Evolutionary conservation across 495 filamentous ascomycete genomes (phyloP).

Genomic region (Annulohypoxylon nitens): DNA sequence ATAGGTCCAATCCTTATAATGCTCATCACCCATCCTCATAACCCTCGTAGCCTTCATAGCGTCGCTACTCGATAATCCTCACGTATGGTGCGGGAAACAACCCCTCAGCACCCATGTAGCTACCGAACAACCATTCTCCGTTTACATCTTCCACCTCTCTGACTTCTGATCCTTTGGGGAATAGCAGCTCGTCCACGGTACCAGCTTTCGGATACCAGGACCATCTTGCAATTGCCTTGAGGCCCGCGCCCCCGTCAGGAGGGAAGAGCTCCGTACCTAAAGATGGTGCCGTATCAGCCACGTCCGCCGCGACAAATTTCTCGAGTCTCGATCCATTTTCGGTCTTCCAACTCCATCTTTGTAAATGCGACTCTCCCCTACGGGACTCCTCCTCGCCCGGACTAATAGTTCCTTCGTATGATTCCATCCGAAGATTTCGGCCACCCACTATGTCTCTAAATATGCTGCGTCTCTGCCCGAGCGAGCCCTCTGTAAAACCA

Average conservation of each 20-base stretch:
- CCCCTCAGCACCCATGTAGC: constrained; percentile 79
- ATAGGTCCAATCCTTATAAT: constrained; percentile 3
- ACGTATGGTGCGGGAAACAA: constrained; percentile 84
- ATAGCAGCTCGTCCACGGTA: constrained; percentile 78
- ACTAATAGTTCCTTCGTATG: constrained; percentile 49
- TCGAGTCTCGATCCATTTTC: constrained; percentile 44
- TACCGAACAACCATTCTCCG: constrained; percentile 86
- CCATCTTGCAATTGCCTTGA: constrained; percentile 74
- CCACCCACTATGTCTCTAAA: constrained; percentile 81
- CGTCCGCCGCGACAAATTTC: constrained; percentile 50
- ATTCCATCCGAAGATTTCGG: constrained; percentile 68
- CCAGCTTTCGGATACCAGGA: constrained; percentile 75
- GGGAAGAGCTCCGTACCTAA: constrained; percentile 66
- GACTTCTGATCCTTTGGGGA: constrained; percentile 85
- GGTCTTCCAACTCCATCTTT: constrained; percentile 52
- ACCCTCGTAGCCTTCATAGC: constrained; percentile 5
- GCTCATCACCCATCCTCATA: not conserved
- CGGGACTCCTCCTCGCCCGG: constrained; percentile 37
- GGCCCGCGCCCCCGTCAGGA: constrained; percentile 76
- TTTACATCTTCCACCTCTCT: constrained; percentile 85
- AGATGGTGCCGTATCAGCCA: constrained; percentile 45
- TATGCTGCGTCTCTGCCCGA: constrained; percentile 69
- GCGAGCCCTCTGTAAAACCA: constrained; percentile 74
- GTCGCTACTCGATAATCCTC: constrained; percentile 51
- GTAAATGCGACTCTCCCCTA: constrained; percentile 32